These are phyloP conservation scores for Ustilago xerochloae DNA, from an alignment of 1,284 basidiomycete genomes.

Conservation along the genomic window DNA sequence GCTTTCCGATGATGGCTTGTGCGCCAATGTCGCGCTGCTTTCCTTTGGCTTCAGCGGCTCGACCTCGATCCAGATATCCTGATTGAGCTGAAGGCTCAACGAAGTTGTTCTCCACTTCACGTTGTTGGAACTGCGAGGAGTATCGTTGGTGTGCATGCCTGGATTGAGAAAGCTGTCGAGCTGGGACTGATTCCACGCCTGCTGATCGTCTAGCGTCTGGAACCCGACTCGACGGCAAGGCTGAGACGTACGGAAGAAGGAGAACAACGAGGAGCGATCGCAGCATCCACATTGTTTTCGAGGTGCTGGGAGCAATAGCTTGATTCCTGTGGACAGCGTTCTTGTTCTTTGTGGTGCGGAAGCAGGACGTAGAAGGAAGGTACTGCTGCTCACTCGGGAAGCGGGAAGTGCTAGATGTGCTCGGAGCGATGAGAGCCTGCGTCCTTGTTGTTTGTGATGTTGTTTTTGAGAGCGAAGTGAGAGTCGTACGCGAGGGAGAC, in stretches of 20 bases:
- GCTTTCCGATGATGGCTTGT: slow-evolving; percentile 13
- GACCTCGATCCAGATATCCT: slow-evolving; percentile 39
- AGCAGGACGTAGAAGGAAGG: slow-evolving; percentile 1
- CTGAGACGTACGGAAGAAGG: slow-evolving; percentile 38
- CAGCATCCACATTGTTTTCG: slow-evolving; percentile 26
- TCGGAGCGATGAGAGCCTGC: slow-evolving; percentile 1
- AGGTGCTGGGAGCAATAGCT: background rate
- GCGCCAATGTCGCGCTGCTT: slow-evolving; percentile 2
- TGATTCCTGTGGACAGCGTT: background rate
- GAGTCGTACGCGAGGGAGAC: slow-evolving; percentile 35
- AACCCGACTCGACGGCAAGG: slow-evolving; percentile 18
- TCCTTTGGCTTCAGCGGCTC: slow-evolving; percentile 4
- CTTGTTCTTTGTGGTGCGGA: background rate
- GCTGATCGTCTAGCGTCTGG: slow-evolving; percentile 18
- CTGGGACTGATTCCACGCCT: slow-evolving; percentile 24
- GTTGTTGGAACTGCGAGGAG: too few relatives aligned
- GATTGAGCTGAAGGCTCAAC: slow-evolving; percentile 12
- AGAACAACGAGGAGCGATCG: slow-evolving; percentile 33
- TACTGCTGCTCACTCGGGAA: slow-evolving; percentile 9
- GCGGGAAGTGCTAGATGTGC: slow-evolving; percentile 4
- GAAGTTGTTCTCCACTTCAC: slow-evolving; percentile 3
- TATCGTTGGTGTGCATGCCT: slow-evolving; percentile 3
- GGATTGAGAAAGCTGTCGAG: slow-evolving; percentile 17
- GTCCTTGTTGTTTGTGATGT: slow-evolving; percentile 2
- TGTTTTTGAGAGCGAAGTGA: slow-evolving; percentile 11